phyloP scores from a whole-genome alignment of 1,139 yeast genomes.

The Yamadazyma pseudoaaseri region DNA sequence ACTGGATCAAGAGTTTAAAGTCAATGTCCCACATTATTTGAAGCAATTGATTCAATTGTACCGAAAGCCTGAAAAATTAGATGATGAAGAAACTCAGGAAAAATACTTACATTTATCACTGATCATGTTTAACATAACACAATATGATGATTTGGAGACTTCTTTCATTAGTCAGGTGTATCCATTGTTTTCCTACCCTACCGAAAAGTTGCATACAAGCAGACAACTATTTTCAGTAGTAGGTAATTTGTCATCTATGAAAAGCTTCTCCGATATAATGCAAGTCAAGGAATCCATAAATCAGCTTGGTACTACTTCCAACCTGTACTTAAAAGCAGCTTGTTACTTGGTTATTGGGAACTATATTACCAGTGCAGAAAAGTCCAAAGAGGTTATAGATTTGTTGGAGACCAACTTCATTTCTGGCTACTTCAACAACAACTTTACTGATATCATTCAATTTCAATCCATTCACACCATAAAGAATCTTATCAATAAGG shows the following conservation, averaged over 20 bases:
- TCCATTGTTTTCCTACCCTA: slow-evolving; percentile 8
- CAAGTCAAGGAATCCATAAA: slow-evolving; percentile 11
- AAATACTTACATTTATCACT: slow-evolving; percentile 15
- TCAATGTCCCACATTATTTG: slow-evolving; percentile 6
- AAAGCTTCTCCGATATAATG: slow-evolving; percentile 13
- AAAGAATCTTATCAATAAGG: slow-evolving; percentile 25
- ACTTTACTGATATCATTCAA: slow-evolving; percentile 37
- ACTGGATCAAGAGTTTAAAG: slow-evolving; percentile 8
- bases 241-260: slow-evolving; percentile 36
- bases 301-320: slow-evolving; percentile 8
- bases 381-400: slow-evolving; percentile 16
- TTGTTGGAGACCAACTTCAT: slow-evolving; percentile 19
- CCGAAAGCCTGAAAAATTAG: slow-evolving; percentile 6
- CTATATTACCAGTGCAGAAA: slow-evolving; percentile 22
- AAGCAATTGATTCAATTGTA: slow-evolving; percentile 6
- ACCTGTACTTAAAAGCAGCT: slow-evolving; percentile 30
- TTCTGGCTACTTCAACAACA: slow-evolving; percentile 19
- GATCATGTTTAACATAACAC: slow-evolving; percentile 17
- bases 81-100: slow-evolving; percentile 15
- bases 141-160: slow-evolving; percentile 17
- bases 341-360: slow-evolving; percentile 37
- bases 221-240: slow-evolving; percentile 35
- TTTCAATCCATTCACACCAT: slow-evolving; percentile 39
- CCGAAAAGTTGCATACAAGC: slow-evolving; percentile 11
- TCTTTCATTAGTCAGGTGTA: slow-evolving; percentile 7